These are phyloP conservation scores for Colletotrichum costaricense DNA, from an alignment of 2,329 filamentous ascomycete species.

Conservation along the genomic window DNA sequence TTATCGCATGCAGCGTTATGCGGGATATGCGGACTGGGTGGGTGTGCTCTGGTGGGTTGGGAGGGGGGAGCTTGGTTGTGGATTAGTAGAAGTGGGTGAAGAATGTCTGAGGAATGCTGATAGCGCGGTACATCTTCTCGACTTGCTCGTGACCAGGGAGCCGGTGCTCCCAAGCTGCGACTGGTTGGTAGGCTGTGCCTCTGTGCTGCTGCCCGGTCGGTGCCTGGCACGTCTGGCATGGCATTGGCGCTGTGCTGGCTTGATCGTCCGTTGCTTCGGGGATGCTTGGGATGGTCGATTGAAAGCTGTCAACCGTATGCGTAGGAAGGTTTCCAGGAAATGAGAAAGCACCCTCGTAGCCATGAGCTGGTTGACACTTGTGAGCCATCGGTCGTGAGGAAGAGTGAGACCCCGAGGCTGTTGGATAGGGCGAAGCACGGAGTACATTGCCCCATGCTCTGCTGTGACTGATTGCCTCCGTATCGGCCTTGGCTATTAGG, in stretches of 20 bases:
- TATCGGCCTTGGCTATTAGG: constrained; percentile 20
- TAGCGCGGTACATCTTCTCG: constrained; percentile 25
- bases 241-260: not conserved
- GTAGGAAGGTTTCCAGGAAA: not conserved
- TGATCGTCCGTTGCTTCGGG: not conserved
- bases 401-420: constrained; percentile 4
- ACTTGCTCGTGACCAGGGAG: not conserved
- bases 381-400: not conserved
- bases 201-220: constrained; percentile 4
- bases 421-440: not conserved
- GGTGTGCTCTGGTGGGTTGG: constrained; percentile 22
- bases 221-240: constrained; percentile 1
- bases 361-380: not conserved
- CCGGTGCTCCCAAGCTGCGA: constrained; percentile 1
- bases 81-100: constrained; percentile 22
- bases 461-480: constrained; percentile 2
- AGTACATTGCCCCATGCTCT: constrained; percentile 1
- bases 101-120: constrained; percentile 22
- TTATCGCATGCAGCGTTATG: constrained; percentile 36
- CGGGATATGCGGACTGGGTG: constrained; percentile 32
- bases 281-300: not conserved
- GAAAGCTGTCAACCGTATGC: not conserved
- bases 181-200: constrained; percentile 16
- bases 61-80: constrained; percentile 22
- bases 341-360: not conserved